Percentiles rank a stretch among this genome's conserved stretches.
phyloP scores from a whole-genome alignment of 192 early-diverging fungal genomes.

The Mortierella antarctica region DNA sequence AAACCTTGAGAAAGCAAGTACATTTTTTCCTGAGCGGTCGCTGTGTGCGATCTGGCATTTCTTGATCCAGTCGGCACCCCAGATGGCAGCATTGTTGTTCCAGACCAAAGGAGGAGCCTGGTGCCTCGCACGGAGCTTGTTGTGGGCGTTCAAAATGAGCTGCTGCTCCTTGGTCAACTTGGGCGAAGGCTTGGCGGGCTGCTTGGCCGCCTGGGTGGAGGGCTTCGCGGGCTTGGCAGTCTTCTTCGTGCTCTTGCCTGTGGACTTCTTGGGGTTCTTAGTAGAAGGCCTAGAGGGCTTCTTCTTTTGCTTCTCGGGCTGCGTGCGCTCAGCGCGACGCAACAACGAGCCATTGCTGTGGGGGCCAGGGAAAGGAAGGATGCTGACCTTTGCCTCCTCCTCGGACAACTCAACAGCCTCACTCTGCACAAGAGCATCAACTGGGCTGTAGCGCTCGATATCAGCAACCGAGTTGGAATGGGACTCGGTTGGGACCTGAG shows the following conservation, averaged over 20 bases:
- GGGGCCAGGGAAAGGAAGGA: slow-evolving; percentile 21
- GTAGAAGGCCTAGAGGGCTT: too few species aligned
- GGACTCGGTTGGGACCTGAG: slow-evolving; percentile 17
- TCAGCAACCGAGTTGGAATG: neutral
- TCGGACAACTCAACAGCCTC: neutral
- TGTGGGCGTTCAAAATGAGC: slow-evolving; percentile 50
- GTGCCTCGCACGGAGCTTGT: slow-evolving; percentile 56
- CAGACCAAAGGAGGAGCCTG: slow-evolving; percentile 52
- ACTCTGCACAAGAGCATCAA: neutral
- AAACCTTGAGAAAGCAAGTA: too few species aligned
- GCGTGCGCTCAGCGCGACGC: slow-evolving; percentile 11
- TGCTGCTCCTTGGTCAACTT: slow-evolving; percentile 26
- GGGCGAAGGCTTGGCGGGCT: neutral
- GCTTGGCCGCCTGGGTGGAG: too few species aligned
- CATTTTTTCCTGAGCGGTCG: slow-evolving; percentile 15
- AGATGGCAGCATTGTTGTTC: slow-evolving; percentile 40
- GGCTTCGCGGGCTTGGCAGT: too few species aligned
- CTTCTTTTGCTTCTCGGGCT: too few species aligned
- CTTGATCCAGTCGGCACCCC: slow-evolving; percentile 54
- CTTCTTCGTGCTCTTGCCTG: neutral
- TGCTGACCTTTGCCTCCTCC: slow-evolving; percentile 5
- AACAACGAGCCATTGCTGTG: slow-evolving; percentile 1
- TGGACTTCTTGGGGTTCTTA: slow-evolving; percentile 2
- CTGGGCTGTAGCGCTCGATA: neutral
- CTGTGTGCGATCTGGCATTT: slow-evolving; percentile 57